Evolutionary conservation across 192 early-diverging fungal genomes (phyloP), one percentile per base, ranked within the genome.

Genomic region (Diversispora epigaea): DNA sequence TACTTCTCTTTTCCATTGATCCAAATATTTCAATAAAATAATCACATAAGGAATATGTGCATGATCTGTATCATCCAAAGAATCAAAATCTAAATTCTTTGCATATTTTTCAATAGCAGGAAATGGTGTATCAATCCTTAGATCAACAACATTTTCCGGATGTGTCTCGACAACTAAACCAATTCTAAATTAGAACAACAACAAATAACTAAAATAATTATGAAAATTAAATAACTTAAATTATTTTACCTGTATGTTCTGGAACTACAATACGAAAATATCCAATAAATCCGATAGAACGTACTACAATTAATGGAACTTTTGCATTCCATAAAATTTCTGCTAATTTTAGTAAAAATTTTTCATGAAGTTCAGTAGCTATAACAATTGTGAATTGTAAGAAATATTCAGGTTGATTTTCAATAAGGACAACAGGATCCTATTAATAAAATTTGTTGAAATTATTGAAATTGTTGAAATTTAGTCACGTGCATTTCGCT

Each of bases 131-230:
- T 91, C 90, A 43, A 99, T 77, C 10, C 97, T 92, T 32, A 97
- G 84, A 81, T 98, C 97, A 9, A 86, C 74, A 41, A 85, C 79
- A 60, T 78, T 86, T 21, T 93, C 93, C 9, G 91, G 93, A 79
- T 99, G 95, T 17, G 92, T 88, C 77, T 99, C 97, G 39, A 97
- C 87, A 55, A 97, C 94, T 95, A 84, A 47, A 71, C 6, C 22
- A 40, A 54, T 49, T 54, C 55, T 21, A 12, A 65, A 56, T 71
- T 44, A 54, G 50, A 15, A 58, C 7, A 80, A 58, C 7, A 80
- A 52, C 15, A 56, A 64, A 7, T 62, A 3, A 61, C 21, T 70
- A 22, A 68, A 21, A 76, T 46, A 77, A 32, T 47, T 54, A 65
- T 45, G 60, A 43, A 70, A 66, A 17, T 17, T 40, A 39, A 66